Evolutionary conservation across 2,329 filamentous ascomycete species (phyloP).

Genomic region (Claviceps sp.): DNA sequence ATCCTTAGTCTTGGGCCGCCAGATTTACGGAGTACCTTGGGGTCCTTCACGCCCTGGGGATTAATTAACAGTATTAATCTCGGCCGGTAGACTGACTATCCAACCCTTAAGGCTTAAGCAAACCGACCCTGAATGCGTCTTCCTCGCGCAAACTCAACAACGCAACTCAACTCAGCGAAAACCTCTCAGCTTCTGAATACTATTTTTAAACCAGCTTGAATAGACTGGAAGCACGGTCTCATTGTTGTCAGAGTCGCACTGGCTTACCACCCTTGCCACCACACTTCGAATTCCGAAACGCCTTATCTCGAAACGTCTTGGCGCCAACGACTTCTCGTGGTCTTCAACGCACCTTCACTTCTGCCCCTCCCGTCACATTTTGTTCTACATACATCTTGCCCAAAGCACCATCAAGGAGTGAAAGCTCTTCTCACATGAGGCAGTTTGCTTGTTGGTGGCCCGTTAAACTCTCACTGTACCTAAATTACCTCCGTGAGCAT

Average conservation of each 20-base stretch:
- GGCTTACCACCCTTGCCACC: not conserved
- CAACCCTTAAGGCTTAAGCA: not conserved
- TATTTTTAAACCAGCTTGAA: not conserved
- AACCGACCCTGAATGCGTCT: not conserved
- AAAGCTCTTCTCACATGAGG: too few species aligned
- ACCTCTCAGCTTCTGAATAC: not conserved
- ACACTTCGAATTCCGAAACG: not conserved
- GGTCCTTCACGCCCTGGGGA: too few species aligned
- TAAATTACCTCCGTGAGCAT: not conserved
- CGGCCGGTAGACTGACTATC: not conserved
- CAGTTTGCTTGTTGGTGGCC: not conserved
- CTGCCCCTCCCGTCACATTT: not conserved
- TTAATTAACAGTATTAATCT: not conserved
- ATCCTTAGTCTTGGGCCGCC: not conserved
- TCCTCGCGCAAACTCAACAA: not conserved
- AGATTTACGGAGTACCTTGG: not conserved
- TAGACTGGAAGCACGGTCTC: not conserved
- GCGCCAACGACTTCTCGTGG: not conserved
- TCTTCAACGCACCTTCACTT: not conserved
- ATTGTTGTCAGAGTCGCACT: not conserved
- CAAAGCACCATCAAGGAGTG: not conserved
- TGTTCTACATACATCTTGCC: not conserved
- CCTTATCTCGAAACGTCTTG: not conserved
- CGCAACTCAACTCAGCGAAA: not conserved
- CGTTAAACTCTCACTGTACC: not conserved